Conservation (phyloP, 805 yeast genomes). For the Metschnikowia picachoensis region DNA sequence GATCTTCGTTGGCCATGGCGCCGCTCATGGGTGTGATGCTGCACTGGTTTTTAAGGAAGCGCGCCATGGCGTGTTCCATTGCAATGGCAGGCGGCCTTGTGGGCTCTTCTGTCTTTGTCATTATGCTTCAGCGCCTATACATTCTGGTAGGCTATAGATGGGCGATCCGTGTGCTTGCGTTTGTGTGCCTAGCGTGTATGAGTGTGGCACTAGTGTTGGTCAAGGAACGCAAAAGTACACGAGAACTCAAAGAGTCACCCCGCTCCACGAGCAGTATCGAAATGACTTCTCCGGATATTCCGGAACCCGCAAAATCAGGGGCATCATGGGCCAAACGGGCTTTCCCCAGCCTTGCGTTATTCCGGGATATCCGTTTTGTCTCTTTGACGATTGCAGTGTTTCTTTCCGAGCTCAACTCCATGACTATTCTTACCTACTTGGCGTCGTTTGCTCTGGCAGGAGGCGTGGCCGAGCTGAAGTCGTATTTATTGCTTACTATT, state of each 20-base stretch:
- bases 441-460: constrained; percentile 50
- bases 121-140: constrained; percentile 49
- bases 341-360: constrained; percentile 18
- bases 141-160: constrained; percentile 47
- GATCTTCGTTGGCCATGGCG: constrained; percentile 39
- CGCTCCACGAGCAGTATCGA: not conserved
- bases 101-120: constrained; percentile 53
- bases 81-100: constrained; percentile 49
- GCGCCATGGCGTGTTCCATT: constrained; percentile 45
- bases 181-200: constrained; percentile 40
- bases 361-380: constrained; percentile 42
- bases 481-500: constrained; percentile 47
- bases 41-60: constrained; percentile 40
- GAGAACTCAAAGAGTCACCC: too few relatives aligned
- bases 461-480: constrained; percentile 41
- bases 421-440: constrained; percentile 46
- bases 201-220: constrained; percentile 10
- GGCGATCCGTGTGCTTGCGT: constrained; percentile 49
- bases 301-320: not conserved
- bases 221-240: constrained; percentile 4
- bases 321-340: too few relatives aligned
- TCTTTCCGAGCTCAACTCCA: constrained; percentile 44
- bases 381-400: constrained; percentile 41
- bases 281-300: not conserved
- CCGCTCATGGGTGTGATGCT: constrained; percentile 43